Percentiles rank a stretch among this genome's conserved stretches.
Evolutionary conservation across 345 rosid genomes (phyloP).

Genomic region (Leavenworthia alabamica): DNA sequence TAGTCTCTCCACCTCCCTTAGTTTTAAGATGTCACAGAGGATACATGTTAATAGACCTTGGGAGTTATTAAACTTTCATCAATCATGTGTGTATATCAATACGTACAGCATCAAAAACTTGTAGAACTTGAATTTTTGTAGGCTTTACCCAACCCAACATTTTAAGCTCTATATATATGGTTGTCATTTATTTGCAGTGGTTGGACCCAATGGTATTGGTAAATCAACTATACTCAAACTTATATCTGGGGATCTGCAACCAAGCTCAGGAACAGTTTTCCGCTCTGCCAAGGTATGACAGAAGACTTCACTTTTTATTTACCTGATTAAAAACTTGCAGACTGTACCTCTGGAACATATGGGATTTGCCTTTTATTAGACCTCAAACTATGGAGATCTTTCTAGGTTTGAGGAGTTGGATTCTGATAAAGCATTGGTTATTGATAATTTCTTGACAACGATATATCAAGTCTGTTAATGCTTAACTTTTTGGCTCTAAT

Average conservation of each 20-base stretch:
- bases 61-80: background rate
- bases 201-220: slow-evolving; percentile 98
- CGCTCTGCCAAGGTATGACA: slow-evolving; percentile 88
- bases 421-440: background rate
- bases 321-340: background rate
- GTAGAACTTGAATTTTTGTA: slow-evolving; percentile 6
- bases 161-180: slow-evolving; percentile 9
- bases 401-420: background rate
- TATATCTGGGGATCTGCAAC: slow-evolving; percentile 90
- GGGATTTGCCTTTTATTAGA: background rate
- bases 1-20: slow-evolving; percentile 11
- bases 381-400: background rate
- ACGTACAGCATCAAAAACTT: background rate
- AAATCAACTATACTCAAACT: slow-evolving; percentile 97
- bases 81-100: background rate
- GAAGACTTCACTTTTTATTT: background rate
- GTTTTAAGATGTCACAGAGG: background rate
- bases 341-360: background rate
- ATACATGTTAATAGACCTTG: background rate
- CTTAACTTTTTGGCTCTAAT: background rate
- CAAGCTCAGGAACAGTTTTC: slow-evolving; percentile 95
- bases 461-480: background rate
- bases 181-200: slow-evolving; percentile 60
- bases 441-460: background rate
- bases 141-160: background rate